A percentile compares a stretch with the other conserved stretches of the same genome.
These are phyloP conservation scores for Dactylonectria estremocensis DNA, from an alignment of 2,329 filamentous ascomycete species.

Conservation along the genomic window DNA sequence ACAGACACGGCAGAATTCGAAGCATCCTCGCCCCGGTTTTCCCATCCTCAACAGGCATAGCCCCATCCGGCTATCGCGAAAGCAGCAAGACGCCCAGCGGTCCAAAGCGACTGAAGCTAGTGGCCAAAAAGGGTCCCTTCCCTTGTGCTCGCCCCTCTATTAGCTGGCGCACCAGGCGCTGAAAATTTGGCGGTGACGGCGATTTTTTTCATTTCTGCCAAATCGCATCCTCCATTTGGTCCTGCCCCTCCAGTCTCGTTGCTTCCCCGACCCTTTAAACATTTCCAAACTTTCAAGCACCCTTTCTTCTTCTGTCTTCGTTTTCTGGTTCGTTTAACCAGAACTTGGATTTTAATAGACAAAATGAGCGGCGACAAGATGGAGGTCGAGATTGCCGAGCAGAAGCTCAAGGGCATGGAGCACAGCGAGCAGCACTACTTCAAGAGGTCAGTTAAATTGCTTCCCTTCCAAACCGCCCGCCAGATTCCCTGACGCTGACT, in stretches of 20 bases:
- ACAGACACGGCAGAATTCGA: too few relatives aligned
- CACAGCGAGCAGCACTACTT: slow-evolving; percentile 99
- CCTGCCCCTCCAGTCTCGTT: slow-evolving; percentile 33
- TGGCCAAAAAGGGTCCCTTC: slow-evolving; percentile 9
- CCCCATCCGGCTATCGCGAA: too few relatives aligned
- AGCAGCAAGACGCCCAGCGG: too few relatives aligned
- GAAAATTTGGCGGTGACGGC: slow-evolving; percentile 49
- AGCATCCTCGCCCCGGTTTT: too few relatives aligned
- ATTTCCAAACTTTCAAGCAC: neutral
- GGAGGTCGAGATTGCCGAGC: slow-evolving; percentile 73
- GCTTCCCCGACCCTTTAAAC: neutral
- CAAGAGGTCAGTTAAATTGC: slow-evolving; percentile 80
- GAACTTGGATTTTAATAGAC: slow-evolving; percentile 24
- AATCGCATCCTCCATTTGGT: slow-evolving; percentile 41
- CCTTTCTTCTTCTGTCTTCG: neutral
- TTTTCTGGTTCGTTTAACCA: slow-evolving; percentile 1
- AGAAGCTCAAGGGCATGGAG: slow-evolving; percentile 80
- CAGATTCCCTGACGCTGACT: slow-evolving; percentile 52
- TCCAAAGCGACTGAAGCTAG: slow-evolving; percentile 2
- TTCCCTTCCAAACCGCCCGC: slow-evolving; percentile 29
- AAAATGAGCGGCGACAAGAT: slow-evolving; percentile 68
- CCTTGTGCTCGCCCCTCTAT: neutral
- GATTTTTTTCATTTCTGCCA: slow-evolving; percentile 52
- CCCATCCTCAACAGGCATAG: too few relatives aligned
- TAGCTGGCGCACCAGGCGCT: slow-evolving; percentile 23